Conservation (phyloP, 768 basidiomycete species). For the Chalciporus pseudorubinellus region DNA sequence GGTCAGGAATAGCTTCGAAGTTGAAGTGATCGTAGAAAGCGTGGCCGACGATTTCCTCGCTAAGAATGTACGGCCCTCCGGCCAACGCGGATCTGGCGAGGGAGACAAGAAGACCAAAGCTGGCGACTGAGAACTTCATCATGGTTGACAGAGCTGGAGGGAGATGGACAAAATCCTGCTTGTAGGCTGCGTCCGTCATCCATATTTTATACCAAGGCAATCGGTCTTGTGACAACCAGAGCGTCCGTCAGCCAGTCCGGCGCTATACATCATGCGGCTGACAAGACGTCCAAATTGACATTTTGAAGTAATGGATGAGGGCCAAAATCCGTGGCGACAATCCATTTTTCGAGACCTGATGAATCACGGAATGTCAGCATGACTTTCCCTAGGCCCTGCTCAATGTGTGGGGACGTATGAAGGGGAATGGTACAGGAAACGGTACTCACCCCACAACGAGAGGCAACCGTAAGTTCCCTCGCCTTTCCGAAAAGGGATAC, state of each 20-base stretch:
- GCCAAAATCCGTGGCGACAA: neutral
- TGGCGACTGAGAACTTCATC: conserved; percentile 16
- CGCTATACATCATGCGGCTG: conserved; percentile 5
- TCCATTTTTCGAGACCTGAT: neutral
- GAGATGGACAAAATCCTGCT: neutral
- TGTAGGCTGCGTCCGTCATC: neutral
- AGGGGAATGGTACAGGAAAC: too few relatives aligned
- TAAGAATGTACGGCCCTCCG: conserved; percentile 25
- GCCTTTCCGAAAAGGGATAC: neutral
- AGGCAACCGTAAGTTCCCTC: too few relatives aligned
- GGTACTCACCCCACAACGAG: too few relatives aligned
- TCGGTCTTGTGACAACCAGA: neutral
- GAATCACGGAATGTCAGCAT: neutral
- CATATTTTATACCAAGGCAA: conserved; percentile 14
- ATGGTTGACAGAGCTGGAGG: neutral
- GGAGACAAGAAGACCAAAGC: conserved; percentile 9
- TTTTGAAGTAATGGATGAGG: neutral
- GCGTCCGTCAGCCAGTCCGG: neutral
- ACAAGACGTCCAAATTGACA: neutral
- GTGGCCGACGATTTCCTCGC: conserved; percentile 29
- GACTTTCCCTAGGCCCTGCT: neutral
- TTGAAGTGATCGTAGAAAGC: conserved; percentile 32
- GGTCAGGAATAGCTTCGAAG: conserved; percentile 35
- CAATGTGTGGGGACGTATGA: neutral
- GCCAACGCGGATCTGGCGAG: conserved; percentile 17